Percentiles rank a stretch among this genome's conserved stretches.
These are phyloP conservation scores for Entophlyctis helioformis DNA, from an alignment of 192 early-diverging fungal genomes.

Conservation along the genomic window DNA sequence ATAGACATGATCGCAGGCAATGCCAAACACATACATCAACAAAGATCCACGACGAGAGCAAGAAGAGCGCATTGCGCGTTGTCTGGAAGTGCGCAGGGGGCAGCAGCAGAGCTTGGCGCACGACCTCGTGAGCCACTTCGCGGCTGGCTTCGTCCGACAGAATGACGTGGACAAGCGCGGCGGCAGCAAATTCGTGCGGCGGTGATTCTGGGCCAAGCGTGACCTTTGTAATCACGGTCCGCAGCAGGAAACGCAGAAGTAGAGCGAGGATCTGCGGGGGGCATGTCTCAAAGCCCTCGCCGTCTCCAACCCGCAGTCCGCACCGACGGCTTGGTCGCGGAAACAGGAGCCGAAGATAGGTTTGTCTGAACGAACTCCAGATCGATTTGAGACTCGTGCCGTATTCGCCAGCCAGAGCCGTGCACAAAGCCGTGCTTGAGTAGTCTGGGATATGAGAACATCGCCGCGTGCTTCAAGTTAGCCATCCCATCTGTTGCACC, in stretches of 20 bases:
- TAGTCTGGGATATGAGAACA: too few species aligned
- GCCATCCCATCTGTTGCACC: too few species aligned
- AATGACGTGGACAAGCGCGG: too few species aligned
- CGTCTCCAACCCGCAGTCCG: constrained; percentile 26
- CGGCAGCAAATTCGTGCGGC: too few species aligned
- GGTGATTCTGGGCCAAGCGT: too few species aligned
- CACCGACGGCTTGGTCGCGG: constrained; percentile 41
- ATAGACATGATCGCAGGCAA: too few species aligned
- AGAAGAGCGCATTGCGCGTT: constrained; percentile 47
- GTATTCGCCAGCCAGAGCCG: too few species aligned
- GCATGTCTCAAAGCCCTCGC: constrained; percentile 54
- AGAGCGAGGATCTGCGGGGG: constrained; percentile 57
- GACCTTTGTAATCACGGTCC: too few species aligned
- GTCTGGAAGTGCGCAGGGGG: constrained; percentile 57
- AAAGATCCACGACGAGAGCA: constrained; percentile 60
- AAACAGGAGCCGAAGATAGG: constrained; percentile 60
- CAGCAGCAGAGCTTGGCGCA: constrained; percentile 56
- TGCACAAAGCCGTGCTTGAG: too few species aligned
- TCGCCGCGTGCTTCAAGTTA: too few species aligned
- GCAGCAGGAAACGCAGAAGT: too few species aligned
- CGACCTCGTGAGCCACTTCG: constrained; percentile 66
- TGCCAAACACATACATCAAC: too few species aligned
- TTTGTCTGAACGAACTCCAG: constrained; percentile 57
- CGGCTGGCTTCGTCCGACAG: constrained; percentile 38
- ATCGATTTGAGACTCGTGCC: constrained; percentile 41